Percentiles rank a stretch among this genome's conserved stretches.
phyloP scores from a whole-genome alignment of 2,329 filamentous ascomycete genomes.

The Colletotrichum truncatum region DNA sequence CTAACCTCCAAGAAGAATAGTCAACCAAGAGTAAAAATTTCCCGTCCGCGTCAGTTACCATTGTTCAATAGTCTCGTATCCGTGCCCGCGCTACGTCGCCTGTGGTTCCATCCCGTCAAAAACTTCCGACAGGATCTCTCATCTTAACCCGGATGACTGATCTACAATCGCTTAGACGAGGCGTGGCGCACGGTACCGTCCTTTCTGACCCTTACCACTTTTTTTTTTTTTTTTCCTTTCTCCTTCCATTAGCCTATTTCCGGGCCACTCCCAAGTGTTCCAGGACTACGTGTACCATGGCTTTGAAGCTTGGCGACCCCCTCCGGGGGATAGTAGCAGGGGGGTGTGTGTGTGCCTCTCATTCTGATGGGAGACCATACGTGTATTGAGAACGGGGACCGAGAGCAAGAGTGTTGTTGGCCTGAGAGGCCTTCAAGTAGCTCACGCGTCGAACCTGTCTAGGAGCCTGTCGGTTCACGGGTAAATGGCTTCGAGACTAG shows the following conservation, averaged over 20 bases:
- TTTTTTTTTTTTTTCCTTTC: background rate
- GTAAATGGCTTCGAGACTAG: too few relatives aligned
- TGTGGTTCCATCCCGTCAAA: background rate
- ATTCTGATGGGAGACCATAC: background rate
- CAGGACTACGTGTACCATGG: background rate
- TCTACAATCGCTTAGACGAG: background rate
- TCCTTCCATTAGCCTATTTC: background rate
- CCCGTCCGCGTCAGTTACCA: background rate
- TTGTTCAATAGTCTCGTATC: conserved; percentile 20
- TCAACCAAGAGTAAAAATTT: background rate
- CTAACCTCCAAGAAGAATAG: conserved; percentile 1
- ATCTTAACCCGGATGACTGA: background rate
- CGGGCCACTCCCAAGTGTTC: background rate
- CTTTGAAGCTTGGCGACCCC: background rate
- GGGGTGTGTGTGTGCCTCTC: background rate
- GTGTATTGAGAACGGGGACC: background rate
- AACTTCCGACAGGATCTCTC: conserved; percentile 11
- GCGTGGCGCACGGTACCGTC: conserved; percentile 1
- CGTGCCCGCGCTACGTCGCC: conserved; percentile 9
- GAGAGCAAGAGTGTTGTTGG: background rate
- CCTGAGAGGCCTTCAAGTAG: background rate
- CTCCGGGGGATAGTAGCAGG: background rate
- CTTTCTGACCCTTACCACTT: too few relatives aligned
- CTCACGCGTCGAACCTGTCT: background rate
- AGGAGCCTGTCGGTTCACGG: too few relatives aligned